Evolutionary conservation across 2,329 filamentous ascomycete species (phyloP).

Genomic region (Paraconiothyrium brasiliense): DNA sequence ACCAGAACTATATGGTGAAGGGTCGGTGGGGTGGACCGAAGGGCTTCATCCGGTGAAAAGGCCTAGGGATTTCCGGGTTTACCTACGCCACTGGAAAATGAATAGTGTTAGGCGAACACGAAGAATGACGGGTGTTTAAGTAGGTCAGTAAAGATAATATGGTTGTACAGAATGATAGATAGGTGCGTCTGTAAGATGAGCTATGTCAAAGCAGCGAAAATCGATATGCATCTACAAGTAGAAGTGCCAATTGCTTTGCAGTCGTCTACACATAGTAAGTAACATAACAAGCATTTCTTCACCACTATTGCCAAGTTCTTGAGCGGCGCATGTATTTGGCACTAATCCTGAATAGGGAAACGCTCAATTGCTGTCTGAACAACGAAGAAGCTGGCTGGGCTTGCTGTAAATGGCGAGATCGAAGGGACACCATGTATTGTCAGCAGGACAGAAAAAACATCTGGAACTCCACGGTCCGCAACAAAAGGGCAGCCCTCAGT

Average conservation of each 20-base stretch:
- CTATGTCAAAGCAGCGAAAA: background rate
- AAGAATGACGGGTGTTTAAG: background rate
- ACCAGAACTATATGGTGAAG: constrained; percentile 68
- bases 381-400: too few relatives aligned
- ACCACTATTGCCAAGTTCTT: too few relatives aligned
- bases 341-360: too few relatives aligned
- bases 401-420: too few relatives aligned
- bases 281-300: too few relatives aligned
- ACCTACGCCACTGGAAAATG: background rate
- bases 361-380: too few relatives aligned
- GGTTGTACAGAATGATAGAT: background rate
- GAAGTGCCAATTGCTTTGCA: background rate
- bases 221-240: too few relatives aligned
- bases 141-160: background rate
- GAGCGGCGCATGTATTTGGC: too few relatives aligned
- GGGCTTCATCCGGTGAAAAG: constrained; percentile 51
- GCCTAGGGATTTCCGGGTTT: background rate
- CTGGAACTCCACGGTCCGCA: too few relatives aligned
- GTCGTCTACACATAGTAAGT: background rate
- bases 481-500: too few relatives aligned
- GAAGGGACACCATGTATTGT: too few relatives aligned
- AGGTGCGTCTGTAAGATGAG: background rate
- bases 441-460: too few relatives aligned
- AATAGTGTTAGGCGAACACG: background rate
- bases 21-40: constrained; percentile 70